Evolutionary conservation across 2,329 filamentous ascomycete genomes (phyloP), one percentile per base, ranked within the genome.

Genomic region (Alternaria sp.): DNA sequence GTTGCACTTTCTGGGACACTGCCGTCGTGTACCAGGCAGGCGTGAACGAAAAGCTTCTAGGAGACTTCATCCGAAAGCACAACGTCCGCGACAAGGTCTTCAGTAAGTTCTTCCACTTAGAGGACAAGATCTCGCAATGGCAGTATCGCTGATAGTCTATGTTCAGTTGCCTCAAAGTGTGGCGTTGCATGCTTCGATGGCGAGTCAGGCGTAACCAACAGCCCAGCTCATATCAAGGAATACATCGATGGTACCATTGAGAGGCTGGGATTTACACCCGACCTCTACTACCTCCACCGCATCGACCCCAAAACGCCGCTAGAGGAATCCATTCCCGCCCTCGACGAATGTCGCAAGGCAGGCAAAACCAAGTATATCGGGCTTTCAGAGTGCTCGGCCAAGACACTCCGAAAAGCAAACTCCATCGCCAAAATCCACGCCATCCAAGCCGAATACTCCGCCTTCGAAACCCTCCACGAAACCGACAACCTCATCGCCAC

Each of bases 1-100:
- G 86, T 50, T 82, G 82, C 57, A 81, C 81, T 11, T 83, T 84
- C 71, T 88, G 85, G 85, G 86, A 88, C 65, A 74, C 78, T n/a
- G 72, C 25, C 70, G 73, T 65, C 13, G 66, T 44, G 36, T 65
- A 43, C 68, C 65, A 70, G 72, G 59, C 70, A 63, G 15, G 70
- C n/a, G 65, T 73, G 43, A 75, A 72, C 59, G 73, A 76, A 51
- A 73, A 76, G 45, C 65, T 76, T 15, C 64, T 76, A 0, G 73
- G 73, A 13, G 68, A 73, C 12, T 76, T 74, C 26, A 67, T 73
- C 51, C 59, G 66, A n/a, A 74, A 74, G 60, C 68, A 74, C 45
- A 67, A 72, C 30, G 61, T 72, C 5, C 65, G 71, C 3, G 71
- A 73, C 54, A 71, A 73, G 56, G 36, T 74, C 5, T 74, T 74